phyloP scores from a whole-genome alignment of 768 basidiomycete genomes.

The Podaxis carcinomalis region DNA sequence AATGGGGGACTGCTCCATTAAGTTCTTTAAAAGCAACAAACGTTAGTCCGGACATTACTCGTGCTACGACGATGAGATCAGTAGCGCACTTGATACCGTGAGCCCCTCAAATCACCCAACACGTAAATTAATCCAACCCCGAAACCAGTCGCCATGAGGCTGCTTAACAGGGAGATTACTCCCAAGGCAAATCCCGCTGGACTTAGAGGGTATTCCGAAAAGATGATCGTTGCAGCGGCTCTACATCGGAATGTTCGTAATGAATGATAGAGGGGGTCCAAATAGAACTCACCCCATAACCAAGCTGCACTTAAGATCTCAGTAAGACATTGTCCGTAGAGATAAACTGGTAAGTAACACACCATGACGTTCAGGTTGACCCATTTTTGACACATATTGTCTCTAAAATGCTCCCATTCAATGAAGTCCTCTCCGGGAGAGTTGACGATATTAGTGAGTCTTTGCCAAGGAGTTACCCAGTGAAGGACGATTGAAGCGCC shows the following conservation, averaged over 20 bases:
- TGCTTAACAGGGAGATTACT: conserved; percentile 10
- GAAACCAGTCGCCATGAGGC: conserved; percentile 12
- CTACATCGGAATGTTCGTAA: neutral
- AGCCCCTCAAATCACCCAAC: conserved; percentile 9
- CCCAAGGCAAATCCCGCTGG: conserved; percentile 7
- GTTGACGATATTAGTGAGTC: neutral
- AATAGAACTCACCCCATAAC: conserved; percentile 1
- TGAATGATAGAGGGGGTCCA: neutral
- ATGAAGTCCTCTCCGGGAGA: conserved; percentile 1
- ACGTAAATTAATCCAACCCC: conserved; percentile 14
- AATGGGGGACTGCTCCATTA: conserved; percentile 4
- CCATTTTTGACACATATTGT: conserved; percentile 10
- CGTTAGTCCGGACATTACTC: neutral
- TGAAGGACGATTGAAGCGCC: neutral
- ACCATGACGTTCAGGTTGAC: conserved; percentile 14
- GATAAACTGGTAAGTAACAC: neutral
- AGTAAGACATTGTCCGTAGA: neutral
- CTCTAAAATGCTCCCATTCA: conserved; percentile 11
- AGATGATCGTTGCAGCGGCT: conserved; percentile 11
- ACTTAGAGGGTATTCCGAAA: conserved; percentile 8
- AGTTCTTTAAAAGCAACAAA: neutral
- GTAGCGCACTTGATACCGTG: conserved; percentile 8
- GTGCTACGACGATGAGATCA: neutral
- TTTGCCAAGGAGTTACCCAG: conserved; percentile 5
- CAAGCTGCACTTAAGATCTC: neutral